Percentiles rank a stretch among this genome's conserved stretches.
Evolutionary conservation across 208 protist species (phyloP).

Genomic region (Angomonas deanei): DNA sequence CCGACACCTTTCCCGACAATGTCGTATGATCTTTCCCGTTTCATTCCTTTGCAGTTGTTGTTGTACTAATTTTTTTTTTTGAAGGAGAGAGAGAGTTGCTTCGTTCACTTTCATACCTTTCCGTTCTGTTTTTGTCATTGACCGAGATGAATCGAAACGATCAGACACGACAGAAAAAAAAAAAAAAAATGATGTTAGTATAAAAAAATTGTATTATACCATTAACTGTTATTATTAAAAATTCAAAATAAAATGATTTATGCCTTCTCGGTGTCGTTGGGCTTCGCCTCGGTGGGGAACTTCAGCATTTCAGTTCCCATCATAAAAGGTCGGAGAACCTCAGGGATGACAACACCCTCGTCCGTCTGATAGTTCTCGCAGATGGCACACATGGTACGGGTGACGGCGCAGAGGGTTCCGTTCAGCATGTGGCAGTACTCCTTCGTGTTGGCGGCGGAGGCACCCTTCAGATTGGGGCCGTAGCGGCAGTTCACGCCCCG

Average conservation of each 20-base stretch:
- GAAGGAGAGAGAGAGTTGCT: no score
- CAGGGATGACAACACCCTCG: conserved; percentile 91
- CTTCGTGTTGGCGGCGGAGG: conserved; percentile 77
- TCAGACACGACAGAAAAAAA: neutral
- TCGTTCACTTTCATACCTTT: no score
- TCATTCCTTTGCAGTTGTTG: no score
- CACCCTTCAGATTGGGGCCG: conserved; percentile 75
- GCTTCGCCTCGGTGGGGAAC: conserved; percentile 37
- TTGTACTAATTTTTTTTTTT: no score
- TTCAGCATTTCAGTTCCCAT: conserved; percentile 78
- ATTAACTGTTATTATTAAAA: no score
- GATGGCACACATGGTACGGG: conserved; percentile 99
- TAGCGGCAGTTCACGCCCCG: conserved; percentile 89
- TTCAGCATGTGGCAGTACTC: conserved; percentile 99
- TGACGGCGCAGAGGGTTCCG: conserved; percentile 96
- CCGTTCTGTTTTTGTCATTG: conserved; percentile 3
- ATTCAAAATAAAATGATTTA: neutral
- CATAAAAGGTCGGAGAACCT: conserved; percentile 90
- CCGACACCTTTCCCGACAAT: no score
- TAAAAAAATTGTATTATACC: no score
- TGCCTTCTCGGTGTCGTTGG: no score
- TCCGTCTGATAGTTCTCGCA: conserved; percentile 99
- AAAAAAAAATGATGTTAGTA: no score
- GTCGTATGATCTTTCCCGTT: no score
- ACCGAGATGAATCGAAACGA: neutral